phyloP scores from a whole-genome alignment of 1,284 basidiomycete genomes.

The Fomitopsis schrenkii region DNA sequence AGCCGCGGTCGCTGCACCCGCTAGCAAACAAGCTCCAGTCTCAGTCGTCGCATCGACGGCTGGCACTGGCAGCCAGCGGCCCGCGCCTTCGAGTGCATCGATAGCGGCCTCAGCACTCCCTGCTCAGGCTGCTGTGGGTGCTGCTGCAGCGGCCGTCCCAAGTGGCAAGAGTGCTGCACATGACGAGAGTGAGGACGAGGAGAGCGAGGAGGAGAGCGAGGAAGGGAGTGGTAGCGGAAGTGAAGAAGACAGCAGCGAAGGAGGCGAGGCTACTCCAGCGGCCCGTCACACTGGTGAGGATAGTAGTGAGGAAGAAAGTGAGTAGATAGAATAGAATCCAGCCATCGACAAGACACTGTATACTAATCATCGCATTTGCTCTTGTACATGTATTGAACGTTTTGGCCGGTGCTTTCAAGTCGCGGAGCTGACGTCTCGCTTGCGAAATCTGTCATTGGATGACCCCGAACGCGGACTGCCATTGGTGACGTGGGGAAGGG shows the following conservation, averaged over 20 bases:
- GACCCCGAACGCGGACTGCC: neutral
- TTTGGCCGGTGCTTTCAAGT: neutral
- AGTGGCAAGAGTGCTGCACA: slow-evolving; percentile 45
- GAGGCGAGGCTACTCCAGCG: neutral
- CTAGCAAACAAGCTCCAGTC: neutral
- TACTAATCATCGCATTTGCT: neutral
- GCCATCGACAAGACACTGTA: neutral
- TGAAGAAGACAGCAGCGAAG: neutral
- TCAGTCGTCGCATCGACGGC: neutral
- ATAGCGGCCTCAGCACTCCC: neutral
- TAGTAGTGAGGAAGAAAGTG: slow-evolving; percentile 2
- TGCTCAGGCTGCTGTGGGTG: slow-evolving; percentile 21
- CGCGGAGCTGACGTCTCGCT: neutral
- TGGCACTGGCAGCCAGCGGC: too few species aligned
- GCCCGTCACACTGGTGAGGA: neutral
- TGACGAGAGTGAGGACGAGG: slow-evolving; percentile 24
- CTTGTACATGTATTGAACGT: neutral
- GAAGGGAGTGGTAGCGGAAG: neutral
- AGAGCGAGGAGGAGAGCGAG: slow-evolving; percentile 3
- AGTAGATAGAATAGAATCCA: neutral
- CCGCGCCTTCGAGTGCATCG: neutral
- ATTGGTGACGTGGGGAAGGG: too few species aligned
- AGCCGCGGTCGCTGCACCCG: neutral
- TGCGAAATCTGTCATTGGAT: neutral
- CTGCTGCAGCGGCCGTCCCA: slow-evolving; percentile 26